Evolutionary conservation across 2,329 filamentous ascomycete genomes (phyloP).

Genomic region (Teratosphaeria viscida): DNA sequence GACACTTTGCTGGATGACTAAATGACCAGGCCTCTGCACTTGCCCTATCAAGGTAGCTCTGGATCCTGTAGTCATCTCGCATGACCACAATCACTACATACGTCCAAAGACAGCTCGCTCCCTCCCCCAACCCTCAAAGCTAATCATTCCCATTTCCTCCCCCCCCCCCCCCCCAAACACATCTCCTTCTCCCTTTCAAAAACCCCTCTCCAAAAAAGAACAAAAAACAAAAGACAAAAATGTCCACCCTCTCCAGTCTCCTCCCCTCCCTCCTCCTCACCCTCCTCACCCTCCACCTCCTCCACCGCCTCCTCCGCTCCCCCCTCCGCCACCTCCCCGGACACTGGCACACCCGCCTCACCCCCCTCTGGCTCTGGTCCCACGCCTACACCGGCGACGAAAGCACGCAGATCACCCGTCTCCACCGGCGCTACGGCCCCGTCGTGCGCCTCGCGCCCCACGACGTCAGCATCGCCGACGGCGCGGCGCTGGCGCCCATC

Average conservation of each 20-base stretch:
- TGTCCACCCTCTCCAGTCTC: not conserved
- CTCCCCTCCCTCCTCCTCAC: not conserved
- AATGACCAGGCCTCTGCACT: not conserved
- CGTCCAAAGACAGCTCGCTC: no score
- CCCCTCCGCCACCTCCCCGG: slow-evolving; percentile 26
- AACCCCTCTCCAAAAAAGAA: no score
- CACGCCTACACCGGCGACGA: slow-evolving; percentile 23
- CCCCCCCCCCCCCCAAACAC: no score
- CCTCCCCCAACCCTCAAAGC: no score
- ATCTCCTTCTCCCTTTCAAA: no score
- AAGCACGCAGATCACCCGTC: slow-evolving; percentile 12
- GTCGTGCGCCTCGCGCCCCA: slow-evolving; percentile 65
- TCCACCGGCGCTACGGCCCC: slow-evolving; percentile 57
- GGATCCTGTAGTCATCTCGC: not conserved
- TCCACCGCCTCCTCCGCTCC: slow-evolving; percentile 25
- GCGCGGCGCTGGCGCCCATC: slow-evolving; percentile 38
- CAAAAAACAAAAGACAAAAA: not conserved
- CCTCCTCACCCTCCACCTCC: not conserved
- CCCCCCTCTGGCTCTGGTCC: slow-evolving; percentile 17
- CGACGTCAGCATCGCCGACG: slow-evolving; percentile 43
- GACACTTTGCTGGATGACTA: no score
- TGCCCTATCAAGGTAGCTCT: not conserved
- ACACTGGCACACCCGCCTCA: slow-evolving; percentile 18
- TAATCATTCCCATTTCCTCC: no score
- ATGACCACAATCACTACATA: not conserved